phyloP scores from a whole-genome alignment of 1,139 yeast species.

The Candida gigantensis region DNA sequence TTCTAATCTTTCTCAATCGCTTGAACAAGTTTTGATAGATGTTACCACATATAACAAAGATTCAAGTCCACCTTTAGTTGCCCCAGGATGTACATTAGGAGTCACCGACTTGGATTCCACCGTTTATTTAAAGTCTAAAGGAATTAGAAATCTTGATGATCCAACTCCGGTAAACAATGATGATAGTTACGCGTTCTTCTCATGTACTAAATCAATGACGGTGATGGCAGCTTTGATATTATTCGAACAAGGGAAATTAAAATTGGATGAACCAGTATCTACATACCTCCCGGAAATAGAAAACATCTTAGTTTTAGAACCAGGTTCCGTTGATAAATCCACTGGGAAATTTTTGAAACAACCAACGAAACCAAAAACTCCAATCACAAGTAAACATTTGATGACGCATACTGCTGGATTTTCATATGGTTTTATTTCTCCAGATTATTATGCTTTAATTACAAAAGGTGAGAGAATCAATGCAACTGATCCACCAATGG shows the following conservation, averaged over 20 bases:
- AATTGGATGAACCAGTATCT: conserved; percentile 43
- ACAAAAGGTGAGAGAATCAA: conserved; percentile 22
- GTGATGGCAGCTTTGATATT: conserved; percentile 48
- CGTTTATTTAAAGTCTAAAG: conserved; percentile 27
- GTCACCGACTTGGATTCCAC: conserved; percentile 26
- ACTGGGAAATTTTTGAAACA: conserved; percentile 36
- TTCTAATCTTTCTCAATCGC: conserved; percentile 9
- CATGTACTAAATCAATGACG: conserved; percentile 53
- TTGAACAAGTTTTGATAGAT: conserved; percentile 18
- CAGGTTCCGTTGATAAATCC: conserved; percentile 30
- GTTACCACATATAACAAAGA: conserved; percentile 15
- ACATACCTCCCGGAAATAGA: conserved; percentile 43
- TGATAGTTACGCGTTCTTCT: conserved; percentile 38
- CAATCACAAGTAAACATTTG: conserved; percentile 49
- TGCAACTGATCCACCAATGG: conserved; percentile 26
- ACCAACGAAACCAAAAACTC: conserved; percentile 33
- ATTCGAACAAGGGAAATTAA: conserved; percentile 44
- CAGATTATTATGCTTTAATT: conserved; percentile 25
- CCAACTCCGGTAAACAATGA: conserved; percentile 24
- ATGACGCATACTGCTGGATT: conserved; percentile 56
- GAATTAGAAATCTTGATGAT: conserved; percentile 25
- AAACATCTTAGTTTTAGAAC: conserved; percentile 40
- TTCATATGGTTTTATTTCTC: conserved; percentile 45
- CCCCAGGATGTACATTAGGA: conserved; percentile 31
- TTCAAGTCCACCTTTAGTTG: conserved; percentile 18